phyloP scores from a whole-genome alignment of 768 basidiomycete species.

The Vishniacozyma victoriae region DNA sequence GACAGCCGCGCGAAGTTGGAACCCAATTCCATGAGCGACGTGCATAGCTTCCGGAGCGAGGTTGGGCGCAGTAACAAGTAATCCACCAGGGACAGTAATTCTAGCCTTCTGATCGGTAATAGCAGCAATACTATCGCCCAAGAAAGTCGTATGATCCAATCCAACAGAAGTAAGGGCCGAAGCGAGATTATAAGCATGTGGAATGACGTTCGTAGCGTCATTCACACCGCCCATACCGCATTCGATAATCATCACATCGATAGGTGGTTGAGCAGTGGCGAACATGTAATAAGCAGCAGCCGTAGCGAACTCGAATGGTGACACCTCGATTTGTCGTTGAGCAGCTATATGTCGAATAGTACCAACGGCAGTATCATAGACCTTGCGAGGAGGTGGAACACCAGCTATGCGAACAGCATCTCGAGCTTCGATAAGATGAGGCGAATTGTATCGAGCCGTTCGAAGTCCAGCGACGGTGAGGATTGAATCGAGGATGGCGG shows the following conservation, averaged over 20 bases:
- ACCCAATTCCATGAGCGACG: conserved; percentile 12
- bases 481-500: conserved; percentile 73
- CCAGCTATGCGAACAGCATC: conserved; percentile 72
- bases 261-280: conserved; percentile 50
- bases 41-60: conserved; percentile 54
- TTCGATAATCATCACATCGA: conserved; percentile 82
- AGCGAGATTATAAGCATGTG: conserved; percentile 61
- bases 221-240: conserved; percentile 89
- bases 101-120: conserved; percentile 80
- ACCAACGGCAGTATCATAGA: conserved; percentile 53
- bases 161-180: conserved; percentile 83
- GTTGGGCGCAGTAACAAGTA: conserved; percentile 44
- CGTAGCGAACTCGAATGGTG: conserved; percentile 78
- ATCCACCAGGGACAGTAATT: conserved; percentile 59
- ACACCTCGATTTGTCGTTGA: conserved; percentile 52
- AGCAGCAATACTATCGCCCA: conserved; percentile 66
- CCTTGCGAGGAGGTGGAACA: conserved; percentile 51
- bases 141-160: conserved; percentile 85
- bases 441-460: conserved; percentile 83
- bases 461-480: conserved; percentile 56
- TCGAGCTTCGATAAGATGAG: conserved; percentile 71
- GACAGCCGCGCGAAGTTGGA: conserved; percentile 7
- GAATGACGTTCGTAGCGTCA: conserved; percentile 89
- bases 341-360: conserved; percentile 55
- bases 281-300: conserved; percentile 73